These are phyloP conservation scores for Trichoderma koningiopsis DNA, from an alignment of 2,329 filamentous ascomycete species.

Conservation along the genomic window DNA sequence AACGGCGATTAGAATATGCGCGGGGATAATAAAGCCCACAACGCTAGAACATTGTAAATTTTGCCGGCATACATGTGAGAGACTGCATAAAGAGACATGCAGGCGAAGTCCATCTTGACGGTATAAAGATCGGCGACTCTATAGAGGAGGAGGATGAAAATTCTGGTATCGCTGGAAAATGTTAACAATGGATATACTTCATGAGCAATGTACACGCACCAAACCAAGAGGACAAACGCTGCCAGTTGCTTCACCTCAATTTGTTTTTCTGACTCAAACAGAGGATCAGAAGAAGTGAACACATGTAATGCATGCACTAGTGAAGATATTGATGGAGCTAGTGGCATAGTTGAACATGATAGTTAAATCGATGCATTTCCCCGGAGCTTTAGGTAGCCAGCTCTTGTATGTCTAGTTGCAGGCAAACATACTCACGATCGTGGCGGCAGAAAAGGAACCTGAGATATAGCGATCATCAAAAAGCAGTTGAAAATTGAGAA, in stretches of 20 bases:
- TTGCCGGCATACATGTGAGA: no score
- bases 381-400: background rate
- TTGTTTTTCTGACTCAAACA: background rate
- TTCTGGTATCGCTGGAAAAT: no score
- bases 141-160: no score
- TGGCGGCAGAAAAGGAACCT: background rate
- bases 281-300: background rate
- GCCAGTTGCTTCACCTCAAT: background rate
- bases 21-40: no score
- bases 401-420: slow-evolving; percentile 1
- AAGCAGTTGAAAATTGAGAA: background rate
- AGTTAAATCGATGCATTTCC: background rate
- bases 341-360: slow-evolving; percentile 10
- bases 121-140: no score
- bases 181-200: no score
- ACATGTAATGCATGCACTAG: background rate
- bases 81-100: no score
- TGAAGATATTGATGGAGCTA: background rate
- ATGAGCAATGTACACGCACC: background rate
- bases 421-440: slow-evolving; percentile 2
- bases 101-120: no score
- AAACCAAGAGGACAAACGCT: background rate
- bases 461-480: background rate
- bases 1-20: no score
- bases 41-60: no score